Evolutionary conservation across 1,139 yeast species (phyloP), one percentile per base, ranked within the genome.

Genomic region (Pichia cactophila): DNA sequence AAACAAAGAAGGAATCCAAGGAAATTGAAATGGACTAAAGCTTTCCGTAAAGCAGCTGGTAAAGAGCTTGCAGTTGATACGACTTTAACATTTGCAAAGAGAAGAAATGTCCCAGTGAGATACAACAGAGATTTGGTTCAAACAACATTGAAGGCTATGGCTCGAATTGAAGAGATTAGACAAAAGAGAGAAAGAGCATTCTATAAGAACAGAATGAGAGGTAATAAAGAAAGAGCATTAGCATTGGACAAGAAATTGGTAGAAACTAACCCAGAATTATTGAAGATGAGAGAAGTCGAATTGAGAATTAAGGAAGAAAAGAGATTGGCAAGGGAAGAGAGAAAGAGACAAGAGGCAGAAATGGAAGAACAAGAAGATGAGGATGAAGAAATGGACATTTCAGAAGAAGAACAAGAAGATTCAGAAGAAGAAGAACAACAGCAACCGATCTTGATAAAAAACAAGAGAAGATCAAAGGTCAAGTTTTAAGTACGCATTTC

Each of bases 141-240:
- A 52, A 87, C 95, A 50, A 92, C 98, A 11, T 78, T 92, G 70
- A 84, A 80, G 73, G 97, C 96, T 49, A 92, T 92, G 98, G 77
- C 87, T 51, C 83, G 97, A 72, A 84, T 94, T 55, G 97, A 92
- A 69, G 95, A 89, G 72, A 92, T 92, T 69, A 83, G 98, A 76
- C 84, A 80, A 68, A 88, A 83, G 78, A 85, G 99, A 76, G 98
- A 94, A 72, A 79, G 95, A 66, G 97, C 97, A 36, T 92, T 92
- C 88, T 92, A 88, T 75, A 90, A 89, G 89, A 89, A 90, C 73
- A 87, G 98, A 82, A 92, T 92, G 99, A 87, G 86, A 72, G 97
- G 97, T 58, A 92, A 94, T 73, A 85, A 83, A 71, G 96, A 86
- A 60, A 81, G 82, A 69, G 85, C 86, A 68, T 74, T 88, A 65